These are phyloP conservation scores for Claviceps africana DNA, from an alignment of 2,329 filamentous ascomycete genomes.

Conservation along the genomic window DNA sequence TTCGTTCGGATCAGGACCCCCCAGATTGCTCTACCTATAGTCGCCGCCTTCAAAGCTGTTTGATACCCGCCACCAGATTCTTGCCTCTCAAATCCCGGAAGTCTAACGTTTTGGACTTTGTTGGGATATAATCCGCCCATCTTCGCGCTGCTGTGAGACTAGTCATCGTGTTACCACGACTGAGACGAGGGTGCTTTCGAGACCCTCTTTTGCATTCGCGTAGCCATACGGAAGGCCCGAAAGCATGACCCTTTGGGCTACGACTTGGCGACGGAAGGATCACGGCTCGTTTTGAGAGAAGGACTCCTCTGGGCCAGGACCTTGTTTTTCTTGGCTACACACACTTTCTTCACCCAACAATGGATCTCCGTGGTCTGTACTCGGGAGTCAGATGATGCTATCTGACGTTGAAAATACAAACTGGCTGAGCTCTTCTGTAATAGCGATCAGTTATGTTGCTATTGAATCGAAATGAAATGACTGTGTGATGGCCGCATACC, in stretches of 20 bases:
- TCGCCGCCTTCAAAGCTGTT: not conserved
- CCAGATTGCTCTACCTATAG: not conserved
- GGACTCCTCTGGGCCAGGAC: not conserved
- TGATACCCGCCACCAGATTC: not conserved
- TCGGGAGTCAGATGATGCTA: not conserved
- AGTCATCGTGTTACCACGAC: conserved; percentile 2
- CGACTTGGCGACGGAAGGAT: conserved; percentile 1
- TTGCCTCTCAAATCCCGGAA: not conserved
- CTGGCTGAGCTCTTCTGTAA: not conserved
- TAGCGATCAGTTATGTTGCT: not conserved
- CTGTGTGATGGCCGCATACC: conserved; percentile 1
- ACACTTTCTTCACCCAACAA: not conserved
- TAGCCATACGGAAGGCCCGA: conserved; percentile 6
- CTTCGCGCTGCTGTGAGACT: conserved; percentile 5
- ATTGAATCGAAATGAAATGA: not conserved
- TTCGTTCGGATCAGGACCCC: not conserved
- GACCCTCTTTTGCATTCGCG: conserved; percentile 3
- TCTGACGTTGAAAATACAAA: not conserved
- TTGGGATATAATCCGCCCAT: not conserved
- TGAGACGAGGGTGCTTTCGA: conserved; percentile 1
- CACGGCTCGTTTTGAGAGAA: not conserved
- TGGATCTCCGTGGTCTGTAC: not conserved
- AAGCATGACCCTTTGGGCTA: not conserved
- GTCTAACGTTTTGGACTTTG: not conserved
- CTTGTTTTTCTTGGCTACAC: not conserved